These are phyloP conservation scores for Filobasidium wieringae DNA, from an alignment of 768 basidiomycete genomes.

Conservation along the genomic window DNA sequence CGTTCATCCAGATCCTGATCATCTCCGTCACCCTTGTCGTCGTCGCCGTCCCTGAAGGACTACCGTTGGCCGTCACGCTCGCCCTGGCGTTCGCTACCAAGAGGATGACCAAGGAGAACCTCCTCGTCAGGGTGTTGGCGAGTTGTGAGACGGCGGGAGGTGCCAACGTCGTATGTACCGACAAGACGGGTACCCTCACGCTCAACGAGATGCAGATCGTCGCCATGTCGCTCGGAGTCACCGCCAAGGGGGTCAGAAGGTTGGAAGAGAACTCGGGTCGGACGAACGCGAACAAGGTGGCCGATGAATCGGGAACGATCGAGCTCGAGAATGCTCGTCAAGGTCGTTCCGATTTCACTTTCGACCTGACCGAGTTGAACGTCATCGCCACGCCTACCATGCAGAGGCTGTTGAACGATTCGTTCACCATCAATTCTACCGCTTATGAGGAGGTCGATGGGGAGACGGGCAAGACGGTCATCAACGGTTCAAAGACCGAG, in stretches of 20 bases:
- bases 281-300: conserved; percentile 56
- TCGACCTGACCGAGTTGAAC: conserved; percentile 66
- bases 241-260: conserved; percentile 79
- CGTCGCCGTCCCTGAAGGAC: conserved; percentile 79
- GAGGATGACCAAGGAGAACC: conserved; percentile 91
- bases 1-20: conserved; percentile 84
- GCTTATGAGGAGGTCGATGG: conserved; percentile 70
- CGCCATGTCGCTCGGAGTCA: conserved; percentile 84
- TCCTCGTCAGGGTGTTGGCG: conserved; percentile 87
- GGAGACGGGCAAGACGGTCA: conserved; percentile 49
- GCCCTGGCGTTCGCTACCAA: conserved; percentile 95
- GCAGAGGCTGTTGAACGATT: conserved; percentile 60
- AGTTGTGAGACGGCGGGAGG: conserved; percentile 99
- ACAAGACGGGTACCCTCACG: conserved; percentile 94
- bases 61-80: conserved; percentile 89
- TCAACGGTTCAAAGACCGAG: conserved; percentile 92
- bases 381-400: conserved; percentile 52
- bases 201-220: conserved; percentile 93
- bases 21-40: conserved; percentile 87
- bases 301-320: conserved; percentile 19
- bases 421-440: conserved; percentile 84
- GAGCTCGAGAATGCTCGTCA: conserved; percentile 12
- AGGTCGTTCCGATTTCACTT: conserved; percentile 58
- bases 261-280: conserved; percentile 60
- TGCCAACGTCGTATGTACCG: conserved; percentile 67